Conservation (phyloP, 2,329 filamentous ascomycete species). For the Cercospora sojina region DNA sequence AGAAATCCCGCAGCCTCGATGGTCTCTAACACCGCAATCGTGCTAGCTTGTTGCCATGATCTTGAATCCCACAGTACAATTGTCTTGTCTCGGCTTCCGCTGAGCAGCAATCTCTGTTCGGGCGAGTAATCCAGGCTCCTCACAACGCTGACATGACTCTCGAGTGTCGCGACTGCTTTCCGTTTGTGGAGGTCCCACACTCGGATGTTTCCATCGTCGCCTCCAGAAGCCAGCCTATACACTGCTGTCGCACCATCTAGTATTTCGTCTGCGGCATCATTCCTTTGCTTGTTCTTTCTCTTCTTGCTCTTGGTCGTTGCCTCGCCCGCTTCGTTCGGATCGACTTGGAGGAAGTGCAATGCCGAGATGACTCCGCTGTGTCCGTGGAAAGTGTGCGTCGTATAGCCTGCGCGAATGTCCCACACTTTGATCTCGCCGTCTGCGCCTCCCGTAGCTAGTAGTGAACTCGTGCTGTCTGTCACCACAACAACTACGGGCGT, state of each 20-base stretch:
- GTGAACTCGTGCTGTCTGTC: constrained; percentile 80
- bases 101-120: constrained; percentile 72
- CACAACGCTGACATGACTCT: constrained; percentile 95
- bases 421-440: constrained; percentile 95
- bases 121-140: constrained; percentile 78
- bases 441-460: constrained; percentile 88
- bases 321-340: constrained; percentile 24
- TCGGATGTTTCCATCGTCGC: constrained; percentile 87
- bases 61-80: constrained; percentile 85
- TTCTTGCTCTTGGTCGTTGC: constrained; percentile 39
- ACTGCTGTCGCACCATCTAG: constrained; percentile 54
- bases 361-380: constrained; percentile 90
- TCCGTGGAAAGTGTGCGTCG: constrained; percentile 92
- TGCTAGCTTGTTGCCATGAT: constrained; percentile 78
- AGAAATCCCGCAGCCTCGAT: constrained; percentile 83
- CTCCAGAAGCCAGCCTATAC: constrained; percentile 84
- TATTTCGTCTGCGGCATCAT: constrained; percentile 49
- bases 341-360: constrained; percentile 78
- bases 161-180: constrained; percentile 71
- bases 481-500: constrained; percentile 86
- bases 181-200: constrained; percentile 90
- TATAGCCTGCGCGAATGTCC: constrained; percentile 87
- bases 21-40: constrained; percentile 80
- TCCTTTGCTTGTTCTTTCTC: constrained; percentile 49
- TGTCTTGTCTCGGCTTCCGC: constrained; percentile 88